phyloP scores from a whole-genome alignment of 495 filamentous ascomycete species.

The Tetracladium setigerum region DNA sequence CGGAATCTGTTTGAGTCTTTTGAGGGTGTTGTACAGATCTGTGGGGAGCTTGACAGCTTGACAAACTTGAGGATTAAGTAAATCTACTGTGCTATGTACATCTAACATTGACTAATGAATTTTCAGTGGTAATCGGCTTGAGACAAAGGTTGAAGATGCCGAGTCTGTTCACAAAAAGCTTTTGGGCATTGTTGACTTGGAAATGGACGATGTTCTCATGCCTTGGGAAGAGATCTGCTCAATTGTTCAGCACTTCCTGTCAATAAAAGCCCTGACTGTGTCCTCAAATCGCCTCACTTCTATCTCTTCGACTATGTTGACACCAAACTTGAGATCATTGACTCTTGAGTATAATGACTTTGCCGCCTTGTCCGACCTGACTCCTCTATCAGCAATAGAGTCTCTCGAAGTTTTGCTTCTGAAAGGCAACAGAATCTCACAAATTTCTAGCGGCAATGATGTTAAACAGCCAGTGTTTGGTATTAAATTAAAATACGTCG shows the following conservation, averaged over 20 bases:
- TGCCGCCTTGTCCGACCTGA: conserved; percentile 48
- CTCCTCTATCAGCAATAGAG: conserved; percentile 45
- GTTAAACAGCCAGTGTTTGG: conserved; percentile 9
- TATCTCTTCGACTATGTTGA: conserved; percentile 9
- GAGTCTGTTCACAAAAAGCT: conserved; percentile 33
- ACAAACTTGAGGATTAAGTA: conserved; percentile 64
- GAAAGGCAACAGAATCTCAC: conserved; percentile 44
- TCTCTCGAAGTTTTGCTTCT: conserved; percentile 56
- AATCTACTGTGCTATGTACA: not conserved
- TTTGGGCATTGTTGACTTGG: conserved; percentile 54
- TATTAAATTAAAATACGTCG: conserved; percentile 49
- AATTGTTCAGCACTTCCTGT: conserved; percentile 43
- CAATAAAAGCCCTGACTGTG: conserved; percentile 49
- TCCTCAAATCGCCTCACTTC: conserved; percentile 38
- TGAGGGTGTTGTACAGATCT: conserved; percentile 59
- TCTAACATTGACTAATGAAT: conserved; percentile 4
- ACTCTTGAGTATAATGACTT: conserved; percentile 73
- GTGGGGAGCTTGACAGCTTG: conserved; percentile 53
- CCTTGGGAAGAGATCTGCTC: conserved; percentile 60
- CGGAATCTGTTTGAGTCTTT: conserved; percentile 70
- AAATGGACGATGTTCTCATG: conserved; percentile 65
- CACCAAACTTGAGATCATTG: conserved; percentile 42
- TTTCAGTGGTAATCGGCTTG: conserved; percentile 70
- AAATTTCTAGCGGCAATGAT: conserved; percentile 34
- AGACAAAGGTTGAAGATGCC: conserved; percentile 30